A percentile compares a stretch with the other conserved stretches of the same genome.
phyloP scores from a whole-genome alignment of 208 protist genomes.

The Wallacemonas sp. region DNA sequence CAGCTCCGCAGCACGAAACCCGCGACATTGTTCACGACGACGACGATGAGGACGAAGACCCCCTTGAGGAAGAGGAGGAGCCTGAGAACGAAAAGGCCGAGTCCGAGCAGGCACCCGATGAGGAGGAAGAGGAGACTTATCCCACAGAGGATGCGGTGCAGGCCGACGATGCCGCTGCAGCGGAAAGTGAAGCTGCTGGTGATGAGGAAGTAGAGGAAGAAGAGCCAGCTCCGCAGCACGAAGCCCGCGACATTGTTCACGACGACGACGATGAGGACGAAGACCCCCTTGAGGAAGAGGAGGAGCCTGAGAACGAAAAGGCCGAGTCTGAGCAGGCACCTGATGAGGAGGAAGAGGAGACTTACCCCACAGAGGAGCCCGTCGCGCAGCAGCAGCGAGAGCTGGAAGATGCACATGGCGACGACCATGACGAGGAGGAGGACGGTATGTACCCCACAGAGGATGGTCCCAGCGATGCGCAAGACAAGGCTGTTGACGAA shows the following conservation, averaged over 20 bases:
- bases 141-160: constrained; percentile 9
- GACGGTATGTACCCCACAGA: constrained; percentile 8
- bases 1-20: neutral
- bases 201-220: constrained; percentile 6
- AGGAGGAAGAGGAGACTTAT: constrained; percentile 3
- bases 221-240: neutral
- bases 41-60: constrained; percentile 12
- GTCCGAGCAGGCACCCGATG: neutral
- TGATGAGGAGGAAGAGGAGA: constrained; percentile 5
- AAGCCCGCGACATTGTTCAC: neutral
- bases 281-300: neutral
- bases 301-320: neutral
- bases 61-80: constrained; percentile 7
- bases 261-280: constrained; percentile 6
- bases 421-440: constrained; percentile 7
- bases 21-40: neutral
- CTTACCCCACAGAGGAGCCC: constrained; percentile 7
- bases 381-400: neutral
- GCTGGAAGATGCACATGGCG: neutral
- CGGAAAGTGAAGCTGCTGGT: neutral
- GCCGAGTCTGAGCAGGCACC: neutral
- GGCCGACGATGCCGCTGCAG: neutral
- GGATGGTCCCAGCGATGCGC: neutral
- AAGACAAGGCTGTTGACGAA: constrained; percentile 7
- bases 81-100: neutral